Conservation (phyloP, 2,329 filamentous ascomycete genomes). For the Pseudogymnoascus verrucosus region DNA sequence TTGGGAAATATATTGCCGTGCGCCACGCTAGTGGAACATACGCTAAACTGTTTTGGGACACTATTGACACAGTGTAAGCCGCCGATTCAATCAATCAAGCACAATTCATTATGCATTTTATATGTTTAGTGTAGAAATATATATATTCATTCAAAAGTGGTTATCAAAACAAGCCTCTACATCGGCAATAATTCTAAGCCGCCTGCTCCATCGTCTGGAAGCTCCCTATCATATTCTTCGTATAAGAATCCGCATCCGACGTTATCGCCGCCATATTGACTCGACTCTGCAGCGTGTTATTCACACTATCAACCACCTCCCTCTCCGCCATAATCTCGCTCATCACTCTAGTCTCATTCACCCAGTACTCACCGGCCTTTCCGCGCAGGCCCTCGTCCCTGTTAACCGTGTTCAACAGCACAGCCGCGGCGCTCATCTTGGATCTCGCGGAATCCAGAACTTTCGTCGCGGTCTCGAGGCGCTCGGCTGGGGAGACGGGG, state of each 20-base stretch:
- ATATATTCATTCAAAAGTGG: background rate
- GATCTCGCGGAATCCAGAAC: conserved; percentile 51
- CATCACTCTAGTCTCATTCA: conserved; percentile 65
- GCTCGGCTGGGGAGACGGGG: conserved; percentile 53
- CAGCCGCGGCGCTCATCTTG: conserved; percentile 63
- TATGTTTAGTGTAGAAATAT: background rate
- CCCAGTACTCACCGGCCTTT: conserved; percentile 68
- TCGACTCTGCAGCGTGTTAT: conserved; percentile 55
- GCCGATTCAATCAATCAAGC: background rate
- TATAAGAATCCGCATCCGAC: conserved; percentile 56
- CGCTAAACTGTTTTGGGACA: background rate
- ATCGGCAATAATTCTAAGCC: background rate
- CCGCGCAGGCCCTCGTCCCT: conserved; percentile 64
- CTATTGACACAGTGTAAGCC: background rate
- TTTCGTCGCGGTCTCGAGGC: conserved; percentile 52
- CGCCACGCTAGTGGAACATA: background rate
- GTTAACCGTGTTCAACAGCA: conserved; percentile 72
- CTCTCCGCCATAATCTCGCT: conserved; percentile 69
- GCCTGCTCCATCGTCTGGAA: background rate
- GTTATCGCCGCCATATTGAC: conserved; percentile 55
- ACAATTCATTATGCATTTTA: background rate
- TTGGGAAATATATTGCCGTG: conserved; percentile 6
- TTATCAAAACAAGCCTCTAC: background rate
- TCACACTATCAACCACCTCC: conserved; percentile 64
- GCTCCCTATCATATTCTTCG: conserved; percentile 34